Conservation (phyloP, 768 basidiomycete species). For the Amanita fuliginea region DNA sequence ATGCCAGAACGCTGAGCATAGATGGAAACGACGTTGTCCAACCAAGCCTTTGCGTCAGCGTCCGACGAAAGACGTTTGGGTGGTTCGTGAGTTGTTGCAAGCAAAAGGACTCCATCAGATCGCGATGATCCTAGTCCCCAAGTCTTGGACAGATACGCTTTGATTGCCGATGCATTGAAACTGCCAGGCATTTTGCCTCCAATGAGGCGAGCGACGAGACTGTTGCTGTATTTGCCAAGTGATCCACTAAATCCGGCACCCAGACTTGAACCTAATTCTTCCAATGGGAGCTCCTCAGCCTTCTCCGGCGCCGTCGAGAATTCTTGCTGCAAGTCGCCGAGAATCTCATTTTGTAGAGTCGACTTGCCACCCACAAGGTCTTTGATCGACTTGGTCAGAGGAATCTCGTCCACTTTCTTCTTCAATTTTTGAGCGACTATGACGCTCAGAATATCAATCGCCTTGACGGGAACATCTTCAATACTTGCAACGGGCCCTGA, state of each 20-base stretch:
- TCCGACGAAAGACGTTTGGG: conserved; percentile 89
- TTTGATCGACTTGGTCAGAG: conserved; percentile 90
- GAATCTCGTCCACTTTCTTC: conserved; percentile 85
- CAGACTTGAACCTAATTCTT: conserved; percentile 86
- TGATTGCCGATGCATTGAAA: conserved; percentile 90
- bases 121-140: conserved; percentile 94
- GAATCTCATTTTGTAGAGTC: conserved; percentile 95
- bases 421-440: conserved; percentile 98
- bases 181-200: conserved; percentile 98
- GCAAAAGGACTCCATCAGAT: conserved; percentile 80
- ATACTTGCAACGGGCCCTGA: conserved; percentile 61
- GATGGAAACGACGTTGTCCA: conserved; percentile 71
- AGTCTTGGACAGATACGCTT: conserved; percentile 77
- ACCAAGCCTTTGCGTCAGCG: conserved; percentile 86
- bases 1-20: conserved; percentile 91
- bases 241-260: conserved; percentile 71
- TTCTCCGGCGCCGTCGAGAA: conserved; percentile 95
- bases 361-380: conserved; percentile 98
- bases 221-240: conserved; percentile 88
- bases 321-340: conserved; percentile 94
- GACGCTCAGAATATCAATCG: conserved; percentile 74
- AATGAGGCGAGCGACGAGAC: conserved; percentile 83
- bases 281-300: conserved; percentile 92
- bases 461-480: conserved; percentile 87
- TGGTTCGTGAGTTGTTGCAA: conserved; percentile 90